Evolutionary conservation across 208 protist species (phyloP).

Genomic region (Leishmania mexicana): DNA sequence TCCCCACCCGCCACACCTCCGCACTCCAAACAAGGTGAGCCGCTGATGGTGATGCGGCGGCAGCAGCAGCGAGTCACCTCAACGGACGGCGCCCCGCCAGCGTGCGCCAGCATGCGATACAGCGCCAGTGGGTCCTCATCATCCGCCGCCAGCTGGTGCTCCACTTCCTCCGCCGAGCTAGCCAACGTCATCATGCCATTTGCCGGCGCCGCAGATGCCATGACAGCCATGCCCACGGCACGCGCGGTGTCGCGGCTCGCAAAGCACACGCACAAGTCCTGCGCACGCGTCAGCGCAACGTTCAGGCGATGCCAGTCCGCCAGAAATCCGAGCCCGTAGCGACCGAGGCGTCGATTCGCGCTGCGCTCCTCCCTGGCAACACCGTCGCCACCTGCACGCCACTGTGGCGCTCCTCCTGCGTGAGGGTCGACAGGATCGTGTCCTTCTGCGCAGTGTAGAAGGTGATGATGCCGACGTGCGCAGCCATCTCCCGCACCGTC

Average conservation of each 20-base stretch:
- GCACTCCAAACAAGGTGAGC: no score
- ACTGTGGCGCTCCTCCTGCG: constrained; percentile 51
- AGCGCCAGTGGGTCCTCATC: constrained; percentile 72
- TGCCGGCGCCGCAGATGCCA: constrained; percentile 3
- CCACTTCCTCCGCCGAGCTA: constrained; percentile 24
- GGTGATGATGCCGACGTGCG: constrained; percentile 75
- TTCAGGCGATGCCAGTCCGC: constrained; percentile 90
- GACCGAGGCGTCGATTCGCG: constrained; percentile 19
- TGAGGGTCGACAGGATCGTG: constrained; percentile 45
- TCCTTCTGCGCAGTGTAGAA: constrained; percentile 82
- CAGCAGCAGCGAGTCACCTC: no score
- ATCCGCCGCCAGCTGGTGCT: constrained; percentile 24
- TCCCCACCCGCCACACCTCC: no score
- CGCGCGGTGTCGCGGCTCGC: constrained; percentile 50
- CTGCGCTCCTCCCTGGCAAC: constrained; percentile 15
- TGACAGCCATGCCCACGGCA: constrained; percentile 28
- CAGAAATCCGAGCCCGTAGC: constrained; percentile 85
- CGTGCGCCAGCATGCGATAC: constrained; percentile 51
- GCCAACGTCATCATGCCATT: constrained; percentile 24
- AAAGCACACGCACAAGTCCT: constrained; percentile 82
- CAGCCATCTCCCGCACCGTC: constrained; percentile 52
- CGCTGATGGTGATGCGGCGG: no score
- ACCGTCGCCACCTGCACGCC: constrained; percentile 71
- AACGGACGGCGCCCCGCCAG: neutral
- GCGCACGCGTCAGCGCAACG: constrained; percentile 93